Percentiles rank a stretch among this genome's conserved stretches.
Conservation (phyloP, 169 alveolate species). For the Plasmodium coatneyi region DNA sequence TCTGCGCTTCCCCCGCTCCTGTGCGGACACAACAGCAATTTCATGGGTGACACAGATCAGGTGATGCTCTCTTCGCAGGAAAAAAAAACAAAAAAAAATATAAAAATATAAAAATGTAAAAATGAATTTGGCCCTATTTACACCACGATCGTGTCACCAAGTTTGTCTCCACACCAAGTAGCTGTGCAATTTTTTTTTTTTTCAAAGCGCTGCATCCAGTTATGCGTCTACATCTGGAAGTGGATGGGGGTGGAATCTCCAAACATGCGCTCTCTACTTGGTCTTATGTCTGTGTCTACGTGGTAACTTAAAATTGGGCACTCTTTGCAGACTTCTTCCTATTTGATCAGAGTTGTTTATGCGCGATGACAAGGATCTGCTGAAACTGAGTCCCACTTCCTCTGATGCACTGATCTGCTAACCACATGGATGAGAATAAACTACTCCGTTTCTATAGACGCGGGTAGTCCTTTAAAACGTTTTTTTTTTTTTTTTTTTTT, state of each 20-base stretch:
- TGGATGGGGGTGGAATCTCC: not conserved
- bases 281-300: not conserved
- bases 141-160: not conserved
- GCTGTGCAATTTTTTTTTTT: not conserved
- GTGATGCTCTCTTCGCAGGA: not conserved
- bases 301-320: not conserved
- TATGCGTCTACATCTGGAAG: not conserved
- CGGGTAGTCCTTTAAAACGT: not conserved
- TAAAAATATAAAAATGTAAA: no score
- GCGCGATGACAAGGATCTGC: not conserved
- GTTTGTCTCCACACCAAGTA: not conserved
- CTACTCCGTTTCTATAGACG: not conserved
- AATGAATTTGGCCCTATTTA: not conserved
- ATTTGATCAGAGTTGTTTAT: not conserved
- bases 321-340: not conserved
- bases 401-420: not conserved
- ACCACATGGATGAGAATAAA: not conserved
- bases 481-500: not conserved
- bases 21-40: not conserved
- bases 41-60: not conserved
- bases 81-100: no score
- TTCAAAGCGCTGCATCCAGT: not conserved
- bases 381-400: not conserved
- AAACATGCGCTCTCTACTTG: not conserved
- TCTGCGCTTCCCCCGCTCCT: not conserved